Percentiles rank a stretch among this genome's conserved stretches.
Evolutionary conservation across 1,284 basidiomycete species (phyloP).

Genomic region (Bondarzewia mesenterica): DNA sequence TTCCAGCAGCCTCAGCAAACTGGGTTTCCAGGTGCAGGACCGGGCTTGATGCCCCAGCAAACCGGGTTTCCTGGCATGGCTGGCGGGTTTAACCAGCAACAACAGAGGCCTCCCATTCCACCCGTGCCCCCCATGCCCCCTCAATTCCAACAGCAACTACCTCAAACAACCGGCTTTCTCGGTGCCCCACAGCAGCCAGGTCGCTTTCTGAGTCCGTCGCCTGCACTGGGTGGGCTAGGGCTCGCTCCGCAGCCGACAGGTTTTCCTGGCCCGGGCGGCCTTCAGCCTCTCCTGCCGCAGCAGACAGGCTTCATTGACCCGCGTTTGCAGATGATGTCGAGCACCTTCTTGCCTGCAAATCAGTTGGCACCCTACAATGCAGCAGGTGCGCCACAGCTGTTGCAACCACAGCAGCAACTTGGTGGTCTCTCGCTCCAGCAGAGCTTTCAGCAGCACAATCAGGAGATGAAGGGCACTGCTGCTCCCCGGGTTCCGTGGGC

Average conservation of each 20-base stretch:
- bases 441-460: slow-evolving; percentile 74
- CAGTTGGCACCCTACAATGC: slow-evolving; percentile 51
- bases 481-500: slow-evolving; percentile 85
- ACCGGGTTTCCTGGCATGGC: slow-evolving; percentile 39
- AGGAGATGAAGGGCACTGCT: slow-evolving; percentile 60
- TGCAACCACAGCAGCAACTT: slow-evolving; percentile 48
- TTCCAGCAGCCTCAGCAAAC: slow-evolving; percentile 38
- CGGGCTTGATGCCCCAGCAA: slow-evolving; percentile 38
- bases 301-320: slow-evolving; percentile 82
- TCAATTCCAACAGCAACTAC: slow-evolving; percentile 42
- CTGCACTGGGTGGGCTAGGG: slow-evolving; percentile 28
- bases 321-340: slow-evolving; percentile 77
- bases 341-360: slow-evolving; percentile 79
- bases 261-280: slow-evolving; percentile 33
- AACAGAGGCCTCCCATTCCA: slow-evolving; percentile 42
- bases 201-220: slow-evolving; percentile 42
- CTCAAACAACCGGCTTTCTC: slow-evolving; percentile 8
- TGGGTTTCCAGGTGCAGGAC: slow-evolving; percentile 30
- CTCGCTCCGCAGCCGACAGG: slow-evolving; percentile 52
- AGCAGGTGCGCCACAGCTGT: slow-evolving; percentile 61
- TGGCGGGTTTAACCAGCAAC: slow-evolving; percentile 39
- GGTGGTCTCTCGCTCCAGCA: slow-evolving; percentile 56
- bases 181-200: slow-evolving; percentile 29
- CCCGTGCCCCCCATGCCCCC: slow-evolving; percentile 54
- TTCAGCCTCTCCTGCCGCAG: slow-evolving; percentile 60